Percentiles rank a stretch among this genome's conserved stretches.
Conservation (phyloP, 148 eudicot genomes). For the Fagopyrum tataricum region DNA sequence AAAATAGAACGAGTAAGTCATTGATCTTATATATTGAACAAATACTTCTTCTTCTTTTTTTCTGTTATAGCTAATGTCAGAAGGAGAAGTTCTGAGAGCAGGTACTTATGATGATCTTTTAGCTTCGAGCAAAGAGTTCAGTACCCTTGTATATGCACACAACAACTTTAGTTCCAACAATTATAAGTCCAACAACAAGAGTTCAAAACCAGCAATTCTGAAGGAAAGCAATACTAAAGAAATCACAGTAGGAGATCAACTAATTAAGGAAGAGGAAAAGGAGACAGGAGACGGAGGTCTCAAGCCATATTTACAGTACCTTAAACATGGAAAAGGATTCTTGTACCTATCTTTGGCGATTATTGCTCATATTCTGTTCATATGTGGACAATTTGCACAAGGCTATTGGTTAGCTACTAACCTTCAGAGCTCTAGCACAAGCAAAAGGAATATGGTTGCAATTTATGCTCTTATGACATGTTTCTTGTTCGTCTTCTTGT, state of each 20-base stretch:
- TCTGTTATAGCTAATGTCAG: constrained; percentile 33
- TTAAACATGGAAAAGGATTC: constrained; percentile 39
- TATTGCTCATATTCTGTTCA: constrained; percentile 25
- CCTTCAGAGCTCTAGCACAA: constrained; percentile 25
- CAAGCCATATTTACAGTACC: constrained; percentile 46
- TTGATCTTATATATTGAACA: too few species aligned
- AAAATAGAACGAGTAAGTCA: too few species aligned
- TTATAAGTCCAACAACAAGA: constrained; percentile 13
- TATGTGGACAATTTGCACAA: constrained; percentile 42
- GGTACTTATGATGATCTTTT: constrained; percentile 36
- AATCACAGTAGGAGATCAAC: constrained; percentile 27
- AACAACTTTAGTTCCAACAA: constrained; percentile 1
- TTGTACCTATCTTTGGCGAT: constrained; percentile 31
- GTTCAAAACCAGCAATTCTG: constrained; percentile 10
- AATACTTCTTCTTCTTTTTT: too few species aligned
- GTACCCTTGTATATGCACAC: constrained; percentile 37
- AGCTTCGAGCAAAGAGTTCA: constrained; percentile 26
- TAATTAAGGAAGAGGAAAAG: constrained; percentile 50
- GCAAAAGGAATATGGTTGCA: neutral
- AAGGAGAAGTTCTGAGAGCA: constrained; percentile 36
- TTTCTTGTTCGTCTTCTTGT: constrained; percentile 25
- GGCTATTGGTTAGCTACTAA: constrained; percentile 49
- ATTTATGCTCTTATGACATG: neutral
- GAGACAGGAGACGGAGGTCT: constrained; percentile 49
- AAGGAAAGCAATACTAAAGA: constrained; percentile 8